Base-by-base conservation (phyloP, 305 asterid genomes). In the Fraxinus ornus region DNA sequence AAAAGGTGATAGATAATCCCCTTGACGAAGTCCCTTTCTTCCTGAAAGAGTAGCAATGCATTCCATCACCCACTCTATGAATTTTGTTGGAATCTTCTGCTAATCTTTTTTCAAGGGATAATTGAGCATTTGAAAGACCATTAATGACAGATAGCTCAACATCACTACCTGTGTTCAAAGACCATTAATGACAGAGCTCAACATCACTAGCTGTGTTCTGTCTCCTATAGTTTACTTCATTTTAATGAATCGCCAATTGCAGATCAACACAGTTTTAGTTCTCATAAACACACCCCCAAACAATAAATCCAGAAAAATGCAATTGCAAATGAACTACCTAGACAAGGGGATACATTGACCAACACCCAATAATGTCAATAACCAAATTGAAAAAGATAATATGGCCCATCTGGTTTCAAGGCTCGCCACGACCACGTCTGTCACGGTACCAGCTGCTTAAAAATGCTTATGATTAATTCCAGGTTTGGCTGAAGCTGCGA, bases 301-400 rank as follows among this genome's bases (percentile, higher is more conserved):
- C n/a, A n/a, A 24, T n/a, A 57, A 57, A 49, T 49, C 19, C 62
- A 60, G 33, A 66, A 66, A 24, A 24, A 64, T 3, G 17, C 33
- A 64, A 22, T 30, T 24, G 35, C 33, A 24, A 64, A 64, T 22
- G 75, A 70, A 66, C 36, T 22, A 24, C 73, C 73, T 26, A 3
- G 35, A 26, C n/a, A 3, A 60, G 5, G 73, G 73, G 35, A 66
- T 66, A 66, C 28, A 4, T 10, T 26, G 33, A 66, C 6, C 35
- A 26, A 66, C 73, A 24, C 73, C 15, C 35, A 66, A 66, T 26
- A 10, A 60, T 60, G 70, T 68, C 84, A 89, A 84, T 89, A 32
- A 3, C 52, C 62, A 74, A 36, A 22, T 22, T 15, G 35, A 73
- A 72, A 44, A 12, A 44, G n/a, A 44, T 44, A 44, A 44, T 44